Evolutionary conservation across 306 rosid genomes (phyloP).

Genomic region (Betula pendula): DNA sequence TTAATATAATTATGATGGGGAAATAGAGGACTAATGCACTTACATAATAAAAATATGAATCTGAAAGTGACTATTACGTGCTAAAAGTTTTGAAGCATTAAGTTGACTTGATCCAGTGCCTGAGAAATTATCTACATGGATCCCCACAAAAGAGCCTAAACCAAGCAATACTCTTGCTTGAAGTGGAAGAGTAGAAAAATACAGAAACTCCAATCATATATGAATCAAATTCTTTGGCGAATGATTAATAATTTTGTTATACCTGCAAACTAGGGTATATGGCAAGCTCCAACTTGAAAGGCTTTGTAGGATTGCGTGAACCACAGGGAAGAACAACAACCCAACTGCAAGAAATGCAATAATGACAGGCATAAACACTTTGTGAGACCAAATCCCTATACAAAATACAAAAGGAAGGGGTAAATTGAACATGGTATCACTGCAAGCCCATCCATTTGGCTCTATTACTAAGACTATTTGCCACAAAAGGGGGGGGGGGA

Average conservation of each 20-base stretch:
- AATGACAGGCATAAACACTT: conserved; percentile 20
- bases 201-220: neutral
- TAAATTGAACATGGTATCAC: conserved; percentile 13
- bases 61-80: neutral
- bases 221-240: neutral
- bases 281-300: conserved; percentile 97
- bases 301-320: conserved; percentile 56
- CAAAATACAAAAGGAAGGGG: neutral
- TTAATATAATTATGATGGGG: neutral
- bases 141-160: neutral
- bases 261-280: conserved; percentile 82
- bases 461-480: conserved; percentile 7
- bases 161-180: neutral
- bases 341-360: conserved; percentile 70
- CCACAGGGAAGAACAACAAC: conserved; percentile 83
- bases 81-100: neutral
- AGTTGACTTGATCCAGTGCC: neutral
- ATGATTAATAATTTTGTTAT: conserved; percentile 17
- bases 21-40: neutral
- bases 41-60: neutral
- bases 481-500: neutral
- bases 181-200: neutral
- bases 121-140: conserved; percentile 10
- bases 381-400: neutral
- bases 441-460: conserved; percentile 27